These are phyloP conservation scores for Pyrenophora graminea DNA, from an alignment of 2,329 filamentous ascomycete species.

Conservation along the genomic window DNA sequence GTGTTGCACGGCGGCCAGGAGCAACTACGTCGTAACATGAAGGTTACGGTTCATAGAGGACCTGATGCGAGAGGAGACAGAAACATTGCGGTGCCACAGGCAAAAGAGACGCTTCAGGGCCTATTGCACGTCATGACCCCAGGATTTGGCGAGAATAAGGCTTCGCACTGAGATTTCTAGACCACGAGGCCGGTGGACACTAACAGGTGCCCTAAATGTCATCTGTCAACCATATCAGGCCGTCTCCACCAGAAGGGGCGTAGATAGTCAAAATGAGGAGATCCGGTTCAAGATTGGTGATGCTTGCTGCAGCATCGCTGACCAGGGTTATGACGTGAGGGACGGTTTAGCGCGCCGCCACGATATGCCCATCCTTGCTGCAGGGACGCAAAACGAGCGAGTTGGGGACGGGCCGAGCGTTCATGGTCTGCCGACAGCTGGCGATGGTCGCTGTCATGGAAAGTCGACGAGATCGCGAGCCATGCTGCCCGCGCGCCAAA, in stretches of 20 bases:
- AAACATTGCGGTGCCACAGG: slow-evolving; percentile 28
- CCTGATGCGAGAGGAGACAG: slow-evolving; percentile 13
- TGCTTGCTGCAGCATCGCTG: slow-evolving; percentile 27
- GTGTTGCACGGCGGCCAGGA: slow-evolving; percentile 38
- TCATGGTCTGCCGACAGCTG: slow-evolving; percentile 8
- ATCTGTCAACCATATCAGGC: slow-evolving; percentile 32
- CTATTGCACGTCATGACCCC: slow-evolving; percentile 30
- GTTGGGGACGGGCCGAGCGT: slow-evolving; percentile 29
- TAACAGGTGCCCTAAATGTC: slow-evolving; percentile 28
- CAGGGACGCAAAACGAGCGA: slow-evolving; percentile 27
- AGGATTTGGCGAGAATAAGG: slow-evolving; percentile 21
- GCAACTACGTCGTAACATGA: slow-evolving; percentile 40
- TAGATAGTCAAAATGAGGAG: slow-evolving; percentile 33
- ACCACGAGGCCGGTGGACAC: slow-evolving; percentile 27
- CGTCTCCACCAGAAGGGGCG: slow-evolving; percentile 21
- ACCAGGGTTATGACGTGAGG: slow-evolving; percentile 26
- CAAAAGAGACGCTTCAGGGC: slow-evolving; percentile 18
- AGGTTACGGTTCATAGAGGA: slow-evolving; percentile 23
- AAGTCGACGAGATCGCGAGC: slow-evolving; percentile 34
- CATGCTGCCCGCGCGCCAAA: slow-evolving; percentile 16
- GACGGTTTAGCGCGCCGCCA: slow-evolving; percentile 13
- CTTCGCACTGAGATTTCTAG: slow-evolving; percentile 26
- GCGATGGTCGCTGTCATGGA: slow-evolving; percentile 38
- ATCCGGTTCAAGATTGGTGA: slow-evolving; percentile 31
- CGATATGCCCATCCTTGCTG: slow-evolving; percentile 24